Conservation (phyloP, 352 stramenopile species). For the Phytophthora tubulina region DNA sequence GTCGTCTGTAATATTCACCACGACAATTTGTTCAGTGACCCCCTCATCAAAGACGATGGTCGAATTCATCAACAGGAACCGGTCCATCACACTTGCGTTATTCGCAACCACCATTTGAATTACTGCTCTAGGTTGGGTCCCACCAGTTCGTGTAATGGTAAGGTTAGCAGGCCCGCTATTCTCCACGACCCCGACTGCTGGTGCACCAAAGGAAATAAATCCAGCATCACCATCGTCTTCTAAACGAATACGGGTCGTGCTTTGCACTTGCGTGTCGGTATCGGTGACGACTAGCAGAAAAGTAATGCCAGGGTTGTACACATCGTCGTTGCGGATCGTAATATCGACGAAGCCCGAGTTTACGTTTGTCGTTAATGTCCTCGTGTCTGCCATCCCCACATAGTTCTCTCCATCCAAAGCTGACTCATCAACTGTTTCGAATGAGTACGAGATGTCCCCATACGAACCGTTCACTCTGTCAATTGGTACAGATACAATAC, state of each 20-base stretch:
- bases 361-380: constrained; percentile 42
- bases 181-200: constrained; percentile 39
- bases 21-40: constrained; percentile 26
- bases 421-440: constrained; percentile 44
- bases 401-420: constrained; percentile 55
- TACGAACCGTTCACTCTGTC: constrained; percentile 62
- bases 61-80: constrained; percentile 49
- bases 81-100: constrained; percentile 29
- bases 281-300: constrained; percentile 58
- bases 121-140: constrained; percentile 34
- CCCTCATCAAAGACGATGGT: constrained; percentile 49
- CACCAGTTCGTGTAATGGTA: constrained; percentile 42
- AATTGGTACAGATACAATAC: constrained; percentile 45
- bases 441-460: constrained; percentile 48
- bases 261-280: constrained; percentile 24
- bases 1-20: constrained; percentile 52
- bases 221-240: constrained; percentile 67
- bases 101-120: constrained; percentile 38
- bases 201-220: constrained; percentile 50
- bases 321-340: constrained; percentile 50
- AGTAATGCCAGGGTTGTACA: constrained; percentile 53
- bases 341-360: constrained; percentile 43
- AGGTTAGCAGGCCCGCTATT: constrained; percentile 40
- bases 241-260: constrained; percentile 47
- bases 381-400: not conserved